Base-by-base conservation (phyloP, 345 rosid genomes). In the Syzygium jambos region DNA sequence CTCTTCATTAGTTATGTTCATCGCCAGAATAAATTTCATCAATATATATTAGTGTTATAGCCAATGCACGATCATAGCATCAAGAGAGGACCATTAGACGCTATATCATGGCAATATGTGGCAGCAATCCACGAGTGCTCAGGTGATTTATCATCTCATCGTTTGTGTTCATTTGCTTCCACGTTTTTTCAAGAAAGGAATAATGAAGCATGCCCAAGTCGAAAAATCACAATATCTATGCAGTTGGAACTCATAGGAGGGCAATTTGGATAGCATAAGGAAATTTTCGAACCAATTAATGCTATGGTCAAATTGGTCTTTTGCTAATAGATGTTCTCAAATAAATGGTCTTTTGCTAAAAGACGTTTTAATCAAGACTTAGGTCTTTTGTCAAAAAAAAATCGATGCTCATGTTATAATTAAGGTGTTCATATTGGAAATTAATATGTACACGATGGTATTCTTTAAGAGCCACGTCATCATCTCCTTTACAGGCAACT, bases 111-210 rank as follows among this genome's bases (percentile, higher is more conserved):
- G 61, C 61, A 56, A 56, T 56, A 56, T 56, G 61, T 56, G n/a
- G 61, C 11, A 23, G n/a, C 1, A 22, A 9, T 56, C 61, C 27
- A 22, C 12, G 27, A 11, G 0, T 23, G 22, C 12, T 56, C 61
- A 0, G n/a, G n/a, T 0, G 14, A 56, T 9, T 9, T 12, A 4
- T 56, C n/a, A 56, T 56, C n/a, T 56, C 12, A 56, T 56, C n/a
- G 27, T 19, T 56, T 23, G n/a, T 9, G n/a, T 23, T 56, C n/a
- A 56, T 56, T 10, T 23, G 27, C 61, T 56, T 0, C 59, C 27
- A 56, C 12, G 22, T 22, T 4, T 56, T 10, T 23, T 22, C 68
- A 59, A 59, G 68, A 27, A 59, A 59, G 68, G 30, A 59, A 12
- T 11, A 27, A 59, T 27, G 7, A 59, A 59, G 68, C 68, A 59